Percentiles rank a stretch among this genome's conserved stretches.
Conservation (phyloP, 495 filamentous ascomycete species). For the Podospora appendiculata region DNA sequence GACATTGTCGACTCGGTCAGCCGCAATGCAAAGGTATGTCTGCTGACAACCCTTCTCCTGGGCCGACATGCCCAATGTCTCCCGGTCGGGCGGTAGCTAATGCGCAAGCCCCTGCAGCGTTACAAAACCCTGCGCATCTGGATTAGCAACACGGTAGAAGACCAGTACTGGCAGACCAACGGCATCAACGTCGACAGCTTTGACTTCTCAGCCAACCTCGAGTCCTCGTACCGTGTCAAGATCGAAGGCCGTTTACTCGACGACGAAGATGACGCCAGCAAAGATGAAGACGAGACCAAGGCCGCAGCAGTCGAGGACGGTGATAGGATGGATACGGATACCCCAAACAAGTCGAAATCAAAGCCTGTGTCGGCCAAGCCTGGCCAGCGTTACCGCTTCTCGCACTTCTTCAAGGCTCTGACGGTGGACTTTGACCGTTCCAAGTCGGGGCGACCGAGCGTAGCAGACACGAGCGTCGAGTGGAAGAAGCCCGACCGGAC, state of each 20-base stretch:
- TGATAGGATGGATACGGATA: conserved; percentile 60
- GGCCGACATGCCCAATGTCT: not conserved
- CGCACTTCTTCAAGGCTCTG: conserved; percentile 92
- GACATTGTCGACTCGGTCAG: conserved; percentile 82
- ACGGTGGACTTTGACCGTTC: conserved; percentile 76
- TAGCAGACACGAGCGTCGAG: conserved; percentile 49
- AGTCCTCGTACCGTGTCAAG: conserved; percentile 77
- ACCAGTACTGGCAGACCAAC: conserved; percentile 83
- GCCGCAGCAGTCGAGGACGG: conserved; percentile 30
- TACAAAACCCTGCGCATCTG: conserved; percentile 84
- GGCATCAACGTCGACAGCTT: conserved; percentile 58
- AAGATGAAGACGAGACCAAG: conserved; percentile 48
- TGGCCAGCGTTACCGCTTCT: conserved; percentile 56
- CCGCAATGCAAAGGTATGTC: conserved; percentile 60
- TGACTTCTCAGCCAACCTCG: conserved; percentile 61
- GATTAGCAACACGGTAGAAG: conserved; percentile 92
- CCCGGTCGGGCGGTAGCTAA: conserved; percentile 1
- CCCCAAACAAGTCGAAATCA: conserved; percentile 44
- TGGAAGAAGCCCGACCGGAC: conserved; percentile 65
- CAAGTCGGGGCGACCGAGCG: conserved; percentile 34
- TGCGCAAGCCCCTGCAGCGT: conserved; percentile 32
- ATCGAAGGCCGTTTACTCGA: conserved; percentile 89
- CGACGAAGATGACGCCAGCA: conserved; percentile 54
- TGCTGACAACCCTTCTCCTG: too few species aligned
- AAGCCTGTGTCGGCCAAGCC: conserved; percentile 29